phyloP scores from a whole-genome alignment of 495 filamentous ascomycete species.

The Lasiosphaeria miniovina region DNA sequence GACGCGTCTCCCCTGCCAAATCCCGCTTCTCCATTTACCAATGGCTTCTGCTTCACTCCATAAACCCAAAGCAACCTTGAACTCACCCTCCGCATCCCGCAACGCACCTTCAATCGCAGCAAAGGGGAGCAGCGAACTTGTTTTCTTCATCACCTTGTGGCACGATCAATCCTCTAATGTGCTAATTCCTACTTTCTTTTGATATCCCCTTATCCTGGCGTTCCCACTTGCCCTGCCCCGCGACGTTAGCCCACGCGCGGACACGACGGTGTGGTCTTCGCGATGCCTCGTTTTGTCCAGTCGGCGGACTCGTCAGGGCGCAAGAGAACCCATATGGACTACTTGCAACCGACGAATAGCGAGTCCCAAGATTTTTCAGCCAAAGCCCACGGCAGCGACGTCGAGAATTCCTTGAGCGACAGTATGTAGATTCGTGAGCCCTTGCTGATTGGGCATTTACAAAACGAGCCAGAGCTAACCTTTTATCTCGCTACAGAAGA shows the following conservation, averaged over 20 bases:
- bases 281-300: conserved; percentile 39
- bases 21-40: conserved; percentile 13
- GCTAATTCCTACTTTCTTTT: too few species aligned
- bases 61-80: conserved; percentile 11
- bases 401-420: conserved; percentile 14
- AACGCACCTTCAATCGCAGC: not conserved
- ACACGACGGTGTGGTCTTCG: not conserved
- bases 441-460: not conserved
- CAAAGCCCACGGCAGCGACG: not conserved
- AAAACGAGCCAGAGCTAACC: not conserved
- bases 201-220: not conserved
- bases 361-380: conserved; percentile 5
- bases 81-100: conserved; percentile 1
- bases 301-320: conserved; percentile 30
- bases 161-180: not conserved
- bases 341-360: conserved; percentile 22
- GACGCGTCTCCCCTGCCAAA: conserved; percentile 10
- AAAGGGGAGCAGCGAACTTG: not conserved
- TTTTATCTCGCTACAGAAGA: conserved; percentile 17
- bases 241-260: not conserved
- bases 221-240: not conserved
- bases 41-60: conserved; percentile 15
- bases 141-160: not conserved
- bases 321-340: conserved; percentile 39
- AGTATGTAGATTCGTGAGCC: conserved; percentile 9